phyloP scores from a whole-genome alignment of 208 protist species.

The Zelonia costaricensis region DNA sequence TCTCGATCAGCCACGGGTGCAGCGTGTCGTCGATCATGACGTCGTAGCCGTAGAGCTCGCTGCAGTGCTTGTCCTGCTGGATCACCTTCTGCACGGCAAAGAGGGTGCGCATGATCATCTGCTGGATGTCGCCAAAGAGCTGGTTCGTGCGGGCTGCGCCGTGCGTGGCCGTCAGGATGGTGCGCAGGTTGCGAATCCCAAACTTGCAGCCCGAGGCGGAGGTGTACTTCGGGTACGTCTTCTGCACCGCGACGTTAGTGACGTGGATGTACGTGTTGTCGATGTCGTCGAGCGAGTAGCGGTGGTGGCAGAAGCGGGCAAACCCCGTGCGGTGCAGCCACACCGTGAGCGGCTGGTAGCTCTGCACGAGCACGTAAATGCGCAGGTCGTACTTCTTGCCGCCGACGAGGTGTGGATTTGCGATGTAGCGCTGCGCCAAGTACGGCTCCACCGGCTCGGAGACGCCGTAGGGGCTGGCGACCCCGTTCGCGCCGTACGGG shows the following conservation, averaged over 20 bases:
- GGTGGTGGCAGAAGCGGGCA: conserved; percentile 92
- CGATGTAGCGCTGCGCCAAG: conserved; percentile 90
- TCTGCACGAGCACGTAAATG: conserved; percentile 91
- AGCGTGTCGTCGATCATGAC: conserved; percentile 89
- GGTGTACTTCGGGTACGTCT: conserved; percentile 93
- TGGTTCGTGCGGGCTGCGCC: conserved; percentile 80
- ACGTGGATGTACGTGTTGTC: conserved; percentile 96
- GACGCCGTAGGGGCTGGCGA: conserved; percentile 30
- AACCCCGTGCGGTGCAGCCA: conserved; percentile 93
- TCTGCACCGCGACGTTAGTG: conserved; percentile 97
- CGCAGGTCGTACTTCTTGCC: conserved; percentile 96
- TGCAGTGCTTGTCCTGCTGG: conserved; percentile 86
- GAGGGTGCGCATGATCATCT: conserved; percentile 88
- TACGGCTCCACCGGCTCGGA: conserved; percentile 75
- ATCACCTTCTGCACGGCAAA: conserved; percentile 82
- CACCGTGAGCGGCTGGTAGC: conserved; percentile 84
- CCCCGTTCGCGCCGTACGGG: not conserved
- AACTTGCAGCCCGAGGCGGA: conserved; percentile 84
- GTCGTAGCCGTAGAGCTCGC: conserved; percentile 93
- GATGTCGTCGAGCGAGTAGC: conserved; percentile 91
- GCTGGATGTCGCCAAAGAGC: conserved; percentile 93
- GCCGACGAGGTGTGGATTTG: conserved; percentile 90
- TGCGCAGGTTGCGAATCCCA: conserved; percentile 79
- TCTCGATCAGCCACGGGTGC: conserved; percentile 91
- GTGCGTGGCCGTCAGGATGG: conserved; percentile 83